Evolutionary conservation across 177 flowering plant species (phyloP).

Genomic region (Tripterygium wilfordii): DNA sequence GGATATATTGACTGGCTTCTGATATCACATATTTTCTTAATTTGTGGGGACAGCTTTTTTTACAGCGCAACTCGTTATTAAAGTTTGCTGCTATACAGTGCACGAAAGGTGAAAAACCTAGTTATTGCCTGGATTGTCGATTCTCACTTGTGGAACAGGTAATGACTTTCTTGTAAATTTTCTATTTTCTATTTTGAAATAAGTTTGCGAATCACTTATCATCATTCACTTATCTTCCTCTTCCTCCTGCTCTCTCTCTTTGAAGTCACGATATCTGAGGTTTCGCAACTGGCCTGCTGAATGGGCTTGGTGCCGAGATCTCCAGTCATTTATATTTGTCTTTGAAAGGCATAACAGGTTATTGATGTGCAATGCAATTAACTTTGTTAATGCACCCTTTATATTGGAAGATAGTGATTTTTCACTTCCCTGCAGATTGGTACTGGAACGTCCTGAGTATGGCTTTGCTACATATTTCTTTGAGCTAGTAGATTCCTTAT

Average conservation of each 20-base stretch:
- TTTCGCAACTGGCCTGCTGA: conserved; percentile 85
- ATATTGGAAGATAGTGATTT: conserved; percentile 9
- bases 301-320: conserved; percentile 98
- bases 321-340: conserved; percentile 86
- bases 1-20: not conserved
- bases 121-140: conserved; percentile 78
- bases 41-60: conserved; percentile 49
- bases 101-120: conserved; percentile 45
- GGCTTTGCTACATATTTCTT: conserved; percentile 97
- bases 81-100: conserved; percentile 45
- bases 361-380: too few species aligned
- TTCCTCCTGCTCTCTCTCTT: conserved; percentile 1
- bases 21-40: not conserved
- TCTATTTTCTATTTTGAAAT: too few species aligned
- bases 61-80: conserved; percentile 35
- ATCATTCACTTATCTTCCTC: conserved; percentile 4
- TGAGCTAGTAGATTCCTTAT: conserved; percentile 58
- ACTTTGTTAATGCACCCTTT: too few species aligned
- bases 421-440: conserved; percentile 52
- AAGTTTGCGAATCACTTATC: too few species aligned
- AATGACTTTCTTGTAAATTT: too few species aligned
- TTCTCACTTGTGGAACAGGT: conserved; percentile 91
- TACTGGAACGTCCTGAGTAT: conserved; percentile 95
- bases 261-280: conserved; percentile 73
- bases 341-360: conserved; percentile 92